phyloP scores from a whole-genome alignment of 208 protist species.

The Trypanosoma vivax region DNA sequence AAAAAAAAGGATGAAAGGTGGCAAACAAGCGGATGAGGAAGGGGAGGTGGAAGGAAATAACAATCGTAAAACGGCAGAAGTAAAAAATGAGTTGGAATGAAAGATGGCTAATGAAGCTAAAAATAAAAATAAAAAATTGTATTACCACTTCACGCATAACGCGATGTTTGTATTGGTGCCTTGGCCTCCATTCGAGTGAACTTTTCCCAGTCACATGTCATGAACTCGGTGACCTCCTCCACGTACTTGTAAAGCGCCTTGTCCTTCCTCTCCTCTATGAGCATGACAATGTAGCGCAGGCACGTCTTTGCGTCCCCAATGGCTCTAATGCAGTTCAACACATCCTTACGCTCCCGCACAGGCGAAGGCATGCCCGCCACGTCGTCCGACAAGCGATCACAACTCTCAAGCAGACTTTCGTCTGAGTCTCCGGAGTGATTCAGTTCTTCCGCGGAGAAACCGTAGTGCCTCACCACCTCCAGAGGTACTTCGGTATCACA shows the following conservation, averaged over 20 bases:
- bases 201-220: constrained; percentile 12
- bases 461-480: constrained; percentile 58
- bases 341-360: constrained; percentile 30
- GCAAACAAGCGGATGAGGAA: background rate
- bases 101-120: no score
- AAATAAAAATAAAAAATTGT: constrained; percentile 5
- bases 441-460: constrained; percentile 43
- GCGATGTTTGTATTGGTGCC: background rate
- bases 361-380: background rate
- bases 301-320: constrained; percentile 77
- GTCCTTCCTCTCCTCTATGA: constrained; percentile 53
- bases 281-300: constrained; percentile 55
- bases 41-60: background rate
- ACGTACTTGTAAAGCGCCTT: constrained; percentile 59
- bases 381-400: background rate
- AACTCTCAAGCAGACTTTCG: constrained; percentile 6
- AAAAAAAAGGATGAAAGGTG: background rate
- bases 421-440: constrained; percentile 22
- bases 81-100: no score
- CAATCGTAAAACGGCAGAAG: background rate
- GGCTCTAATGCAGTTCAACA: constrained; percentile 50
- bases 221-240: constrained; percentile 44
- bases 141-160: background rate
- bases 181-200: background rate
- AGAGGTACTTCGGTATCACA: constrained; percentile 61